These are phyloP conservation scores for Knoxia roxburghii DNA, from an alignment of 257 asterid species.

Conservation along the genomic window DNA sequence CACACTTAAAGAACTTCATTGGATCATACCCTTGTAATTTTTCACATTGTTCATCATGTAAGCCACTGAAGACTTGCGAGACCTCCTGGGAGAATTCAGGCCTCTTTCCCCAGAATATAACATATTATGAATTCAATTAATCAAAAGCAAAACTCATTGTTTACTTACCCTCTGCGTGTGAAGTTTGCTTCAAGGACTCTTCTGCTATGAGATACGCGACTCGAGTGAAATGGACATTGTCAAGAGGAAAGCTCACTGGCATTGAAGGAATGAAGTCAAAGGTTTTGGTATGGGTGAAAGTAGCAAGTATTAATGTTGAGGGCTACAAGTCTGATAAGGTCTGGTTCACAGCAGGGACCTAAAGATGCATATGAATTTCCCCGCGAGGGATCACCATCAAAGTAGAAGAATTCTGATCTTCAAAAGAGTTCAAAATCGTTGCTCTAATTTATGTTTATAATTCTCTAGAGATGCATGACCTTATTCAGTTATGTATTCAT, in stretches of 20 bases:
- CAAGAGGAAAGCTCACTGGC: conserved; percentile 73
- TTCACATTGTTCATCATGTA: conserved; percentile 39
- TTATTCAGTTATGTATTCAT: too few species aligned
- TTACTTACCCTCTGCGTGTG: conserved; percentile 67
- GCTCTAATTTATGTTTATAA: too few species aligned
- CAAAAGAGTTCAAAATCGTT: neutral
- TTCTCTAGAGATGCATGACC: too few species aligned
- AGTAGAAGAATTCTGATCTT: conserved; percentile 61
- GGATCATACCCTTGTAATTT: neutral
- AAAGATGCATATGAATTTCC: conserved; percentile 78
- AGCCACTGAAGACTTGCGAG: conserved; percentile 59
- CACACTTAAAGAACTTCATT: neutral
- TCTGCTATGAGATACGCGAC: conserved; percentile 58
- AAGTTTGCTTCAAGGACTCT: conserved; percentile 85
- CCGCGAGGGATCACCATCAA: conserved; percentile 43
- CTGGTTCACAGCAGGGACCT: conserved; percentile 79
- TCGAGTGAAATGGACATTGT: conserved; percentile 66
- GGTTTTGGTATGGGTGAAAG: conserved; percentile 87
- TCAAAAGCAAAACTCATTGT: conserved; percentile 57
- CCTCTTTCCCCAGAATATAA: too few species aligned
- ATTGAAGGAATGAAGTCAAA: conserved; percentile 92
- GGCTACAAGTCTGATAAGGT: conserved; percentile 76
- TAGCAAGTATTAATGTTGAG: conserved; percentile 52
- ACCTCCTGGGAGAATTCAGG: conserved; percentile 73
- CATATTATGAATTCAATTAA: conserved; percentile 69